A percentile compares a stretch with the other conserved stretches of the same genome.
phyloP scores from a whole-genome alignment of 495 filamentous ascomycete genomes.

The Monascus purpureus region DNA sequence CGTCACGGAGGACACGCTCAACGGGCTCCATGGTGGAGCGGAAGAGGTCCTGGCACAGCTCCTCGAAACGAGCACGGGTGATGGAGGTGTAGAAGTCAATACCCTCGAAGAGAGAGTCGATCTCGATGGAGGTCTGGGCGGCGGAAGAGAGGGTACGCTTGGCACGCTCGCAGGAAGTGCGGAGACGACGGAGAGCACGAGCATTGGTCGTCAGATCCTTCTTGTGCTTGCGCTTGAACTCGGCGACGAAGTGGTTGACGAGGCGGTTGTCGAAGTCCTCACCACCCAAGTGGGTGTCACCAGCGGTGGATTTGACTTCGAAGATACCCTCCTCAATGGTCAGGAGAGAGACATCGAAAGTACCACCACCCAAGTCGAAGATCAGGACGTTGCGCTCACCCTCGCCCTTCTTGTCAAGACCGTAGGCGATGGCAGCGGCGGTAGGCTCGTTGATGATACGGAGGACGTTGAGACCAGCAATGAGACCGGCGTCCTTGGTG shows the following conservation, averaged over 20 bases:
- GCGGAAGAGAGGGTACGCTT: conserved; percentile 97
- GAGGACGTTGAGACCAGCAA: conserved; percentile 93
- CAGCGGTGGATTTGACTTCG: conserved; percentile 96
- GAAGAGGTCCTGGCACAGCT: conserved; percentile 95
- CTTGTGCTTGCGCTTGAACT: conserved; percentile 87
- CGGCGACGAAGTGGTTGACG: conserved; percentile 87
- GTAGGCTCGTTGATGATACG: conserved; percentile 99
- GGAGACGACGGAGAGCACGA: conserved; percentile 92
- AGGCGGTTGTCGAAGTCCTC: conserved; percentile 99
- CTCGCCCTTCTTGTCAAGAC: conserved; percentile 89
- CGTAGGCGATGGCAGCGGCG: conserved; percentile 83
- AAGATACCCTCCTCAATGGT: conserved; percentile 99
- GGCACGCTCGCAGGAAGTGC: conserved; percentile 97
- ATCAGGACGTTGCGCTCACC: conserved; percentile 98
- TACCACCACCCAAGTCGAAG: conserved; percentile 99
- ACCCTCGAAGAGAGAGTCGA: conserved; percentile 96
- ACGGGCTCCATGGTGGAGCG: conserved; percentile 93
- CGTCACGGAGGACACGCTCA: conserved; percentile 95
- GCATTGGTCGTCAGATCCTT: conserved; percentile 73
- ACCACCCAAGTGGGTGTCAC: conserved; percentile 98
- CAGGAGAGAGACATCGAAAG: conserved; percentile 97
- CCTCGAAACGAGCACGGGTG: conserved; percentile 98
- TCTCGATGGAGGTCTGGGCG: conserved; percentile 95
- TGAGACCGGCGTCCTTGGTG: conserved; percentile 97
- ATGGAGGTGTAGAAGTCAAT: conserved; percentile 98